Evolutionary conservation across 352 stramenopile genomes (phyloP), one percentile per base, ranked within the genome.

Genomic region (Phytophthora citricola): DNA sequence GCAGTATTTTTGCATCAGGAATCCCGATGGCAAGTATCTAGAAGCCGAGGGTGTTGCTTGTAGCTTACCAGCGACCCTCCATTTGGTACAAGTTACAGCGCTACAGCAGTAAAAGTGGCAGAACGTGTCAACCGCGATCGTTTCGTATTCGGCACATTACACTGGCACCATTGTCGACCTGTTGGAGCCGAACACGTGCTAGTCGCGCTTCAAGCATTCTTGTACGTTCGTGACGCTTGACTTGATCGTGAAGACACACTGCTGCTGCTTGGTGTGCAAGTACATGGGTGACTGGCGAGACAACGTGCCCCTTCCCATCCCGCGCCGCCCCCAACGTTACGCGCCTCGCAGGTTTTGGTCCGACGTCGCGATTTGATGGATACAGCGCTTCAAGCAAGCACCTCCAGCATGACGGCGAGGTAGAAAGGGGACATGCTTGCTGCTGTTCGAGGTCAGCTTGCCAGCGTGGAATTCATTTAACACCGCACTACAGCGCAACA

Each of bases 351-450:
- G 22, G 58, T 60, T 46, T 71, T 69, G 56, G 68, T 76, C 63
- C 63, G 58, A 69, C 53, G 69, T 71, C 53, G 58, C 24, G 59
- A 76, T 76, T 72, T 76, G 68, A 76, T 66, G 52, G 57, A 58
- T 75, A 62, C 59, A 48, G 26, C 26, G 49, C 59, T 59, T 63
- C 60, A 62, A 63, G 22, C 40, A 63, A 48, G 63, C 50, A 72
- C 59, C 41, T 52, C 50, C 17, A 29, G 22, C 54, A 51, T 38
- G n/a, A 15, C n/a, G 14, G 40, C 45, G 51, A 62, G 58, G 63
- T 75, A 75, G 51, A 76, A 76, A 76, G 68, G 63, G 66, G 57
- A 64, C 57, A 56, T 55, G 46, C 6, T 52, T 51, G 40, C 22
- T 51, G 26, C 24, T 38, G 50, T 22, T 26, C 11, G 44, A 36